Conservation (phyloP, 805 yeast genomes). For the Schizosaccharomyces pombe region DNA sequence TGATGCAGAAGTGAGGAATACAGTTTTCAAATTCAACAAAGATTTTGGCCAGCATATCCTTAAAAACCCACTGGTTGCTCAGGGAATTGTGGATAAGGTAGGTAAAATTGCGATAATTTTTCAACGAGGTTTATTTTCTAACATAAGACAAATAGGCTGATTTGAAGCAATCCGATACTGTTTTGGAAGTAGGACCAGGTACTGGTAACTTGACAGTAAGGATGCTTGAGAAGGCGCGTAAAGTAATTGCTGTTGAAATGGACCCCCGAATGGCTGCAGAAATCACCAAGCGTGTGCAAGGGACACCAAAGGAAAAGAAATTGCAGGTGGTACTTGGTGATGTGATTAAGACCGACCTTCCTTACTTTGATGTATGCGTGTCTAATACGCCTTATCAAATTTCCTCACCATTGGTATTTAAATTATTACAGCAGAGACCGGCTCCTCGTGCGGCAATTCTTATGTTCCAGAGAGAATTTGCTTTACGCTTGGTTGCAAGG, state of each 20-base stretch:
- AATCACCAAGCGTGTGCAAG: conserved; percentile 87
- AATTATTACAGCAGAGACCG: conserved; percentile 63
- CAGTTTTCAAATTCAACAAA: conserved; percentile 86
- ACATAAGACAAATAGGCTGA: too few relatives aligned
- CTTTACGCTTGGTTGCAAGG: conserved; percentile 72
- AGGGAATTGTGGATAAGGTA: conserved; percentile 79
- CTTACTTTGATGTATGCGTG: conserved; percentile 85
- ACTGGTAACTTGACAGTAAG: conserved; percentile 91
- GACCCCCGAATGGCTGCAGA: conserved; percentile 99
- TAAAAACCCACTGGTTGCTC: conserved; percentile 89
- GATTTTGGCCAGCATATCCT: conserved; percentile 91
- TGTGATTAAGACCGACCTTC: conserved; percentile 83
- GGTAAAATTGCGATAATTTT: too few relatives aligned
- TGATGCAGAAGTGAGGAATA: conserved; percentile 34
- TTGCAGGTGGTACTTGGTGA: conserved; percentile 83
- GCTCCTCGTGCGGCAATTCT: conserved; percentile 89
- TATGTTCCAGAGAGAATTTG: conserved; percentile 96
- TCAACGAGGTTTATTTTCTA: neutral
- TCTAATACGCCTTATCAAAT: conserved; percentile 95
- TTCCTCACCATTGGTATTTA: conserved; percentile 88
- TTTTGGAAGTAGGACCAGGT: conserved; percentile 96
- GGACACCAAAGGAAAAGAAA: conserved; percentile 81
- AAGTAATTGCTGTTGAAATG: conserved; percentile 92
- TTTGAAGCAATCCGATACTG: conserved; percentile 75
- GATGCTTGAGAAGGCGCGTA: conserved; percentile 73